A percentile compares a stretch with the other conserved stretches of the same genome.
Conservation (phyloP, 768 basidiomycete genomes). For the Dictyophora rubrovolvata region DNA sequence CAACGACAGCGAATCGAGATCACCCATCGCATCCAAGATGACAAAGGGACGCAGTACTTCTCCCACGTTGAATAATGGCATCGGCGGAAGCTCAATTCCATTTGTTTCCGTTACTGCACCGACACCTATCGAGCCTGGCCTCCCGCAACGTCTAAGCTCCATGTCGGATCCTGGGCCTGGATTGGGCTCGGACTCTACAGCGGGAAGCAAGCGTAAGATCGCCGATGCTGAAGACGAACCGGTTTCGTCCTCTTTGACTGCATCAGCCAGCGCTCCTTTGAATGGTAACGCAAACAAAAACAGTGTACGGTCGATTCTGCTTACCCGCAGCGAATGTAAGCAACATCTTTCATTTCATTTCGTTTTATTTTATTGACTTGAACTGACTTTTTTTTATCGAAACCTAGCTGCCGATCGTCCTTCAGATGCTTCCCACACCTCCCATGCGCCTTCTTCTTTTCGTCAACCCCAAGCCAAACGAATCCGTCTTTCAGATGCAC, state of each 20-base stretch:
- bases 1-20: not conserved
- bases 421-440: constrained; percentile 42
- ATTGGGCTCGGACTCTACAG: not conserved
- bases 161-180: constrained; percentile 1
- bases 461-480: constrained; percentile 41
- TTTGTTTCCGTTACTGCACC: constrained; percentile 2
- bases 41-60: not conserved
- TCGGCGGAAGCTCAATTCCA: not conserved
- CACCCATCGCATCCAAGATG: not conserved
- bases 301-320: constrained; percentile 35
- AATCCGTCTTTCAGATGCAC: constrained; percentile 39
- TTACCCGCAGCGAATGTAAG: constrained; percentile 12
- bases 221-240: constrained; percentile 56
- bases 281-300: constrained; percentile 58
- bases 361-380: constrained; percentile 15
- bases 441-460: constrained; percentile 65
- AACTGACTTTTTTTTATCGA: constrained; percentile 11
- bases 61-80: not conserved
- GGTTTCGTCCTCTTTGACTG: not conserved
- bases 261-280: constrained; percentile 30
- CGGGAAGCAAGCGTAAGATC: constrained; percentile 50
- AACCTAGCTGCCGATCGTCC: constrained; percentile 18
- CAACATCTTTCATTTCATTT: constrained; percentile 11
- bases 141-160: not conserved
- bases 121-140: not conserved